Evolutionary conservation across 805 yeast genomes (phyloP).

Genomic region (Ogataea sp.): DNA sequence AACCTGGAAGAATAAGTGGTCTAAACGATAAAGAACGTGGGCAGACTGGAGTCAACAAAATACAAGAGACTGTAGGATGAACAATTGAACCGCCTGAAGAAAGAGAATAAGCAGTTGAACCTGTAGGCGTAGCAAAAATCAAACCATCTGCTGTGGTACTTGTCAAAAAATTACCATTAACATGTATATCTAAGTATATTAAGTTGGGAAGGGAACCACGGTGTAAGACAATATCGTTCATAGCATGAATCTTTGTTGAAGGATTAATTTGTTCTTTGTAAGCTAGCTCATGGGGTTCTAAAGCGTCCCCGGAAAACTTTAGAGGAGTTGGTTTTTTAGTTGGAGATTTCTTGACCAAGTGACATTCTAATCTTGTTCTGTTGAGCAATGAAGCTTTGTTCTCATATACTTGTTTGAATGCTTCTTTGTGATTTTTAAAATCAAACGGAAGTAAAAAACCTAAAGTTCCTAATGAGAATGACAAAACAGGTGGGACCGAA

Average conservation of each 20-base stretch:
- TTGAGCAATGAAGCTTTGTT: slow-evolving; percentile 67
- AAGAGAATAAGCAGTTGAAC: slow-evolving; percentile 88
- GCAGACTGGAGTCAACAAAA: slow-evolving; percentile 81
- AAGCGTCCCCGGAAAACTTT: slow-evolving; percentile 7
- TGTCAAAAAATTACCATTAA: slow-evolving; percentile 79
- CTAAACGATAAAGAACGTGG: slow-evolving; percentile 88
- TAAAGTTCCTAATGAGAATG: slow-evolving; percentile 84
- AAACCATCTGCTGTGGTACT: slow-evolving; percentile 92
- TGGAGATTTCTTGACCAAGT: slow-evolving; percentile 34
- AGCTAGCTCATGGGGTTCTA: slow-evolving; percentile 7
- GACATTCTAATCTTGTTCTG: slow-evolving; percentile 74
- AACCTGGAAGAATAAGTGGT: slow-evolving; percentile 75
- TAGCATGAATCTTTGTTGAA: slow-evolving; percentile 53
- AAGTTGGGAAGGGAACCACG: slow-evolving; percentile 85
- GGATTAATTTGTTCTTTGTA: slow-evolving; percentile 10
- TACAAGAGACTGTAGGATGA: slow-evolving; percentile 80
- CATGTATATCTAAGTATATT: slow-evolving; percentile 73
- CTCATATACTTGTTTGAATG: slow-evolving; percentile 58
- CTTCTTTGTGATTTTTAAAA: slow-evolving; percentile 47
- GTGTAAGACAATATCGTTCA: slow-evolving; percentile 88
- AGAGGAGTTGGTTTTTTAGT: background rate
- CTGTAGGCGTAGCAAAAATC: slow-evolving; percentile 83
- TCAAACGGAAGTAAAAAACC: slow-evolving; percentile 89
- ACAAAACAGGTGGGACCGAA: slow-evolving; percentile 79
- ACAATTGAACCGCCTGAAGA: slow-evolving; percentile 90